Conservation (phyloP, 495 filamentous ascomycete genomes). For the Annulohypoxylon stygium region DNA sequence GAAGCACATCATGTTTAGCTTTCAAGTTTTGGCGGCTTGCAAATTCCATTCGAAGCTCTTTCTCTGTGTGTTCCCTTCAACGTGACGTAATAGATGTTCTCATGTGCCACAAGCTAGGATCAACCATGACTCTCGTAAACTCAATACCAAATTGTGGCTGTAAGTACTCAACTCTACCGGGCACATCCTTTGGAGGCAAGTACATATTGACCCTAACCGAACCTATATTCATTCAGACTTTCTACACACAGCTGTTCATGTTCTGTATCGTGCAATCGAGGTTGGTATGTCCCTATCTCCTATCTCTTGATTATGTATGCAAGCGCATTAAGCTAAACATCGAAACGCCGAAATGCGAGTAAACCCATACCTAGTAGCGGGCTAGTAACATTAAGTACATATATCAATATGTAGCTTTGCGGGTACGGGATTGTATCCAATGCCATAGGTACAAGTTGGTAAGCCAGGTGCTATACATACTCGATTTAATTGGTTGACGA, state of each 20-base stretch:
- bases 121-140: slow-evolving; percentile 37
- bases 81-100: slow-evolving; percentile 47
- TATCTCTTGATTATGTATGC: not conserved
- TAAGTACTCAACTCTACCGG: not conserved
- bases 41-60: slow-evolving; percentile 20
- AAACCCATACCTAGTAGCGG: not conserved
- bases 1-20: not conserved
- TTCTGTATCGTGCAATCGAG: not conserved
- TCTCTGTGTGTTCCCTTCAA: slow-evolving; percentile 19
- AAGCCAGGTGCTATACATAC: slow-evolving; percentile 33
- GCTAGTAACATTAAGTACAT: slow-evolving; percentile 11
- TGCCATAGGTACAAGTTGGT: slow-evolving; percentile 5
- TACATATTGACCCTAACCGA: too few species aligned
- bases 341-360: not conserved
- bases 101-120: slow-evolving; percentile 27
- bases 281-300: not conserved
- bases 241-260: not conserved
- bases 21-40: not conserved
- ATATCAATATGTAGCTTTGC: not conserved
- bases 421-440: slow-evolving; percentile 22
- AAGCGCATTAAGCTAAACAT: slow-evolving; percentile 6
- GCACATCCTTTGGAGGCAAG: not conserved
- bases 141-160: slow-evolving; percentile 34
- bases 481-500: slow-evolving; percentile 32
- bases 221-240: not conserved